Conservation (phyloP, 305 asterid genomes). For the Solanum chacoense region DNA sequence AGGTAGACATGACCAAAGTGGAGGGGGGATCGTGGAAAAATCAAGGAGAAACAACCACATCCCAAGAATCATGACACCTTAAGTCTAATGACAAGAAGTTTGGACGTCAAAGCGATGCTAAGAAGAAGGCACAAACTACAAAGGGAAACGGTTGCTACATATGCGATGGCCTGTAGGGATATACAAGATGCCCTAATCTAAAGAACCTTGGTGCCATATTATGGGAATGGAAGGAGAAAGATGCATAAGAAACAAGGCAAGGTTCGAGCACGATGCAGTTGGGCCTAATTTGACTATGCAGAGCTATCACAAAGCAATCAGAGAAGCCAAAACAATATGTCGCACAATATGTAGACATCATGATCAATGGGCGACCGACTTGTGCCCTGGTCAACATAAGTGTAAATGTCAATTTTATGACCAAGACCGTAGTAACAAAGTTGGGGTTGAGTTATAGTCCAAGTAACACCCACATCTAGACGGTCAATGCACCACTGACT, state of each 20-base stretch:
- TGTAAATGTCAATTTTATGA: background rate
- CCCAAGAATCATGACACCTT: background rate
- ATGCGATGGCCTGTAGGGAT: background rate
- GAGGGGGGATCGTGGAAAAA: background rate
- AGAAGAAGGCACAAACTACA: background rate
- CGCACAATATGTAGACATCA: background rate
- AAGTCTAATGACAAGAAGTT: background rate
- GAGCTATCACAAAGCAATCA: background rate
- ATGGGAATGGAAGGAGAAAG: background rate
- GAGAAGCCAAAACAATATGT: too few species aligned
- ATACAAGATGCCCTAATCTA: background rate
- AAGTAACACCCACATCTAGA: background rate
- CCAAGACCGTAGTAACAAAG: background rate
- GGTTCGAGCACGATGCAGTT: background rate
- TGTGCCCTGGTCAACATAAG: background rate
- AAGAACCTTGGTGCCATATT: background rate
- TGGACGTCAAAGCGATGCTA: background rate
- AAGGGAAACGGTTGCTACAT: background rate
- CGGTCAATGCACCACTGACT: background rate
- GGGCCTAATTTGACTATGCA: background rate
- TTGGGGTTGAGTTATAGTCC: background rate
- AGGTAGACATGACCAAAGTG: background rate
- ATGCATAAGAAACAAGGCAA: background rate
- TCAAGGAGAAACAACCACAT: too few species aligned
- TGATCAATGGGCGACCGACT: background rate